These are phyloP conservation scores for Cyathus striatus DNA, from an alignment of 768 basidiomycete genomes.

Conservation along the genomic window DNA sequence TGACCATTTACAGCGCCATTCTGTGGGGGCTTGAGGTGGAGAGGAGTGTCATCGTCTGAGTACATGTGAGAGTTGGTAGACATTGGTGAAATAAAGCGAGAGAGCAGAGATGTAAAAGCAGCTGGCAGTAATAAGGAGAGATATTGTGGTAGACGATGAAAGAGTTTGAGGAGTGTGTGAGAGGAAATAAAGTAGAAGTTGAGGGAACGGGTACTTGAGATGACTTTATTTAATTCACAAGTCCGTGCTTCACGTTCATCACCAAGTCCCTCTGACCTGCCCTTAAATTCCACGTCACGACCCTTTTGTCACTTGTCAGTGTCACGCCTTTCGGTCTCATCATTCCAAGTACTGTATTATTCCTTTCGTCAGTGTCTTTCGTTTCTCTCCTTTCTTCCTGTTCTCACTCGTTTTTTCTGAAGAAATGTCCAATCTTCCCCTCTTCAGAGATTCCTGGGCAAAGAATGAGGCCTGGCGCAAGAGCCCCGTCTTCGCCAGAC, in stretches of 20 bases:
- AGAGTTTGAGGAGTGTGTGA: slow-evolving; percentile 3
- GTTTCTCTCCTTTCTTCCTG: slow-evolving; percentile 1
- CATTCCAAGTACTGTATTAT: not conserved
- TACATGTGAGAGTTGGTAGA: not conserved
- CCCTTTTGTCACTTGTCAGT: slow-evolving; percentile 7
- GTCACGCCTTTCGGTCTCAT: slow-evolving; percentile 2
- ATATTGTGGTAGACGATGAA: too few relatives aligned
- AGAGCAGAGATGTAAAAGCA: too few relatives aligned
- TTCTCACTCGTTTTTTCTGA: not conserved
- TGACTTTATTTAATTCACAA: too few relatives aligned
- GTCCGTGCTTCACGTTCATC: slow-evolving; percentile 11
- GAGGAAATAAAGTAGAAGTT: not conserved
- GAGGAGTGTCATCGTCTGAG: not conserved
- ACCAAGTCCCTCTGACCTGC: slow-evolving; percentile 44
- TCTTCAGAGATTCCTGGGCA: slow-evolving; percentile 93
- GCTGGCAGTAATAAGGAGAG: too few relatives aligned
- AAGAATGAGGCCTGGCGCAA: slow-evolving; percentile 91
- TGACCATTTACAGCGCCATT: slow-evolving; percentile 35
- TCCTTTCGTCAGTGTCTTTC: not conserved
- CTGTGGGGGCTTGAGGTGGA: not conserved
- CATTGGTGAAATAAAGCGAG: slow-evolving; percentile 3
- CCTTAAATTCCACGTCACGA: slow-evolving; percentile 46
- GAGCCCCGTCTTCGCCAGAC: slow-evolving; percentile 81
- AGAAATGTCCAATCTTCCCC: slow-evolving; percentile 56
- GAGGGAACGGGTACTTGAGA: slow-evolving; percentile 14